Conservation (phyloP, 805 yeast species). For the Candida parachauliodes region DNA sequence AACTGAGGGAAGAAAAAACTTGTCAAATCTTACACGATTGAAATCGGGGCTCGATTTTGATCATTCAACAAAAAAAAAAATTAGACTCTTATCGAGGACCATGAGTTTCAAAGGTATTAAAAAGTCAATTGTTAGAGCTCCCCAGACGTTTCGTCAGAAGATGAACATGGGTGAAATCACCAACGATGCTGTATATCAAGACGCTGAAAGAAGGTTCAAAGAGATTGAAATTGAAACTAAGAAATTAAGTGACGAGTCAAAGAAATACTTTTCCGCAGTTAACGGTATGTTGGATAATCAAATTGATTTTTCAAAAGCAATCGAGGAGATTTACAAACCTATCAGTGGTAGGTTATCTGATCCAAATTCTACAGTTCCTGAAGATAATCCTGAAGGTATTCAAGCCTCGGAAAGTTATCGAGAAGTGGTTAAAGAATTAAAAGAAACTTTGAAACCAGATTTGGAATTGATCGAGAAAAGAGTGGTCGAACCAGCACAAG, state of each 20-base stretch:
- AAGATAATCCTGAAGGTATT: slow-evolving; percentile 95
- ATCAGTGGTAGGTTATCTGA: slow-evolving; percentile 90
- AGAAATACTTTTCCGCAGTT: slow-evolving; percentile 85
- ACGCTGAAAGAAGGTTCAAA: slow-evolving; percentile 94
- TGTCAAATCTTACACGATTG: slow-evolving; percentile 4
- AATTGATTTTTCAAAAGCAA: slow-evolving; percentile 90
- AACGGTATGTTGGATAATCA: slow-evolving; percentile 92
- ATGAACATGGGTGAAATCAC: slow-evolving; percentile 71
- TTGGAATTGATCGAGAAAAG: slow-evolving; percentile 86
- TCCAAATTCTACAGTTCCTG: slow-evolving; percentile 80
- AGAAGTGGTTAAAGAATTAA: slow-evolving; percentile 81
- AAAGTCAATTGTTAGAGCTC: slow-evolving; percentile 80
- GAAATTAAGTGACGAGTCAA: slow-evolving; percentile 84
- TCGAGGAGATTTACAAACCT: slow-evolving; percentile 95
- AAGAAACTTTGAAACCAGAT: slow-evolving; percentile 85
- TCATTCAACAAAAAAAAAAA: slow-evolving; percentile 6
- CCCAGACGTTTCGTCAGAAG: slow-evolving; percentile 87
- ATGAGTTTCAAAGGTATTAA: slow-evolving; percentile 91
- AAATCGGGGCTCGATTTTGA: slow-evolving; percentile 1
- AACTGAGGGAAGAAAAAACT: too few relatives aligned
- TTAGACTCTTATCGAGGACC: too few relatives aligned
- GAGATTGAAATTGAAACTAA: slow-evolving; percentile 89
- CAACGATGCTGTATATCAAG: slow-evolving; percentile 80
- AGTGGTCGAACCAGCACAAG: slow-evolving; percentile 89
- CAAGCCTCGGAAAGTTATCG: slow-evolving; percentile 91